Evolutionary conservation across 306 rosid species (phyloP).

Genomic region (Rosa persica): DNA sequence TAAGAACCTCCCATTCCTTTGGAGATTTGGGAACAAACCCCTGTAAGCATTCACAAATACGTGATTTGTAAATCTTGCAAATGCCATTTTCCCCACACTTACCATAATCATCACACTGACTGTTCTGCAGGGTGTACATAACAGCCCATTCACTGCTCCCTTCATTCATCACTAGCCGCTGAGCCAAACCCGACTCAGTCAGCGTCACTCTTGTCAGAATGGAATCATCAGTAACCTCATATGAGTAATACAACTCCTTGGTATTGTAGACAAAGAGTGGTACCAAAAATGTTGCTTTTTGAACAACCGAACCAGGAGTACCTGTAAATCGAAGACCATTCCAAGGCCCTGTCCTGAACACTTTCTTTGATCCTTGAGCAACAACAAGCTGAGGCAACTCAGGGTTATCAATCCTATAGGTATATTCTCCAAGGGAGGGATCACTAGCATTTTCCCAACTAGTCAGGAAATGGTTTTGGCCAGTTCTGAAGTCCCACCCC

Average conservation of each 20-base stretch:
- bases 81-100: constrained; percentile 19
- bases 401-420: neutral
- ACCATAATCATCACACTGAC: constrained; percentile 19
- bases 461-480: constrained; percentile 3
- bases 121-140: neutral
- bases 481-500: constrained; percentile 18
- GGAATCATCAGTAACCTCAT: neutral
- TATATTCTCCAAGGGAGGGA: constrained; percentile 19
- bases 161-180: neutral
- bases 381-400: constrained; percentile 13
- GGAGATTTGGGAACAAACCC: constrained; percentile 37
- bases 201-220: neutral
- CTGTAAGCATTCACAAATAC: constrained; percentile 31
- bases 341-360: constrained; percentile 17
- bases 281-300: neutral
- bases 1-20: constrained; percentile 21
- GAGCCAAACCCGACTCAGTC: neutral
- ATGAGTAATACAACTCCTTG: neutral
- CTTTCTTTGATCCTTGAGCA: neutral
- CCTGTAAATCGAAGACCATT: constrained; percentile 24
- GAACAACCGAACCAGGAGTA: neutral
- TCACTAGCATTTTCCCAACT: constrained; percentile 23
- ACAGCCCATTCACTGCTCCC: neutral
- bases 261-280: neutral
- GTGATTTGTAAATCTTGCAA: neutral